Base-by-base conservation (phyloP, 768 basidiomycete species). In the Macrolepiota dolichaula region DNA sequence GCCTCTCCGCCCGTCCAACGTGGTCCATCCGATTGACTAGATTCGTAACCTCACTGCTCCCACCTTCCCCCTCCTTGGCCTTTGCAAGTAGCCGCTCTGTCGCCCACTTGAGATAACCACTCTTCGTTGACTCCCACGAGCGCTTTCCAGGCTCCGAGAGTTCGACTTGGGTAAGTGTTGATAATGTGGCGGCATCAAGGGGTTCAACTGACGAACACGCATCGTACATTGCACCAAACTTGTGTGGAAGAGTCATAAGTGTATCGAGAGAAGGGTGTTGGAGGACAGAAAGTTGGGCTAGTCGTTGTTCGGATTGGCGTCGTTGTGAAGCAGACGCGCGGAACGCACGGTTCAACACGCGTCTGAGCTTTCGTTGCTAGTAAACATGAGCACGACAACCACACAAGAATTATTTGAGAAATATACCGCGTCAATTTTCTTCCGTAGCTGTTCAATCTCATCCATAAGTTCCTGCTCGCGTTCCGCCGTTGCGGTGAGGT, bases 351-450 rank as follows among this genome's bases (percentile, higher is more conserved):
- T 35, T 49, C 15, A 55, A 24, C 15, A 54, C 24, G 7, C 36
- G 51, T 42, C 55, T 54, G 19, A 61, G 46, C 27, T 49, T 54
- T 24, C 59, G 46, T 61, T 61, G 59, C 59, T 61, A 19, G 36
- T 15, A n/a, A n/a, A n/a, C n/a, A n/a, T n/a, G n/a, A n/a, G n/a
- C n/a, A n/a, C n/a, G n/a, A n/a, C n/a, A n/a, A n/a, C n/a, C n/a
- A 35, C 38, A 17, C 38, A 4, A 40, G 38, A 40, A 46, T 67
- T 92, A 92, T 67, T 84, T 82, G 11, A 12, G 59, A 27, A 38
- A 82, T 88, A 65, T 66, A 92, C 93, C 67, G 85, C 82, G 59
- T 91, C 85, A 3, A 96, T 76, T 65, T 85, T 79, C 63, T 79
- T 76, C 52, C 90, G 75, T 53, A 94, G 72, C 37, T 85, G 79